Conservation (phyloP, 2,329 filamentous ascomycete genomes). For the Rhynchosporium graminicola region DNA sequence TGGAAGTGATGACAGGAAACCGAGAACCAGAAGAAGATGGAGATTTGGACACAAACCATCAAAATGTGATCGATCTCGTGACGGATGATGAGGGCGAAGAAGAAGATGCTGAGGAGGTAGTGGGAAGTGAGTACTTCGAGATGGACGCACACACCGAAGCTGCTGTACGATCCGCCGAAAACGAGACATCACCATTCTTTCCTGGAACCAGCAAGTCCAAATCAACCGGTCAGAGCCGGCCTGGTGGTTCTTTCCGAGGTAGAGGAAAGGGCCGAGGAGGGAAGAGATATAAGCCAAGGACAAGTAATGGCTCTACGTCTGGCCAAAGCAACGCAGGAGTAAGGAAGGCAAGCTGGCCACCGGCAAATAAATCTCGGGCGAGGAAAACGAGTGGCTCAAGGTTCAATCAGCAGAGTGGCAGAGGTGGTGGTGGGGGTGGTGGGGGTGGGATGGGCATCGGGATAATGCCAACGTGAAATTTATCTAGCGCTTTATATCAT, state of each 20-base stretch:
- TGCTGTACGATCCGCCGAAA: constrained; percentile 18
- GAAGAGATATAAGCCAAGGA: constrained; percentile 17
- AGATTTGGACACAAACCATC: constrained; percentile 39
- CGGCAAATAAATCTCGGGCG: constrained; percentile 22
- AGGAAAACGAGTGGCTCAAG: constrained; percentile 12
- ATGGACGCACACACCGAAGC: constrained; percentile 22
- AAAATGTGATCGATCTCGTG: constrained; percentile 57
- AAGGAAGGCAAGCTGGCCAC: constrained; percentile 28
- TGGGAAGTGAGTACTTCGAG: constrained; percentile 19
- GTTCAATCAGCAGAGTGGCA: constrained; percentile 12
- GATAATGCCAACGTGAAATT: constrained; percentile 33
- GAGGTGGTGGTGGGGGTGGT: constrained; percentile 14
- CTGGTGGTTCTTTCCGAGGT: constrained; percentile 8
- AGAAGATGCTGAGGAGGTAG: constrained; percentile 32
- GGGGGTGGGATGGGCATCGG: constrained; percentile 26
- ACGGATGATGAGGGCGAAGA: constrained; percentile 33
- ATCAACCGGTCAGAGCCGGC: constrained; percentile 1
- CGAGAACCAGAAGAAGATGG: constrained; percentile 30
- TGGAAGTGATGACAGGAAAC: constrained; percentile 49
- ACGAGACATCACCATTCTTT: constrained; percentile 22
- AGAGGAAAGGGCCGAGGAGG: constrained; percentile 13
- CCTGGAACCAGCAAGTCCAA: neutral
- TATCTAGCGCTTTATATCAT: neutral
- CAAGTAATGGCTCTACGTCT: constrained; percentile 24
- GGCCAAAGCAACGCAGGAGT: constrained; percentile 27